These are phyloP conservation scores for Phaeotremella fagi DNA, from an alignment of 768 basidiomycete genomes.

Conservation along the genomic window DNA sequence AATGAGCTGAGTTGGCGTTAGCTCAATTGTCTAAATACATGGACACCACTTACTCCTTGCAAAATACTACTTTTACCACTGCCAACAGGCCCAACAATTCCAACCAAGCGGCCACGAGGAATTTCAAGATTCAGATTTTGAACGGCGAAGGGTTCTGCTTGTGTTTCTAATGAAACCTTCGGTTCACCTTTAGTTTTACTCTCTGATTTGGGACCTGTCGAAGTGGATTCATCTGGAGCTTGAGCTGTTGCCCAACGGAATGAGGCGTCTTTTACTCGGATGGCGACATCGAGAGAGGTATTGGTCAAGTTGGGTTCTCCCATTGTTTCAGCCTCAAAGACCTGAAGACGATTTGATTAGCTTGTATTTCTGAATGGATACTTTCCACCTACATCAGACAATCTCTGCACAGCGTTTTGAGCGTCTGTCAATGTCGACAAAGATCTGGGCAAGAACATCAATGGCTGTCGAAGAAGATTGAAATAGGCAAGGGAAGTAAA, in stretches of 20 bases:
- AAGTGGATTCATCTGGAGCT: constrained; percentile 28
- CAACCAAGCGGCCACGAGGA: constrained; percentile 59
- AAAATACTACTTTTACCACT: constrained; percentile 55
- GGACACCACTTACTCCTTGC: constrained; percentile 40
- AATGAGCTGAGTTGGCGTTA: constrained; percentile 52
- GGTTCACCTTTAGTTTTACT: constrained; percentile 4
- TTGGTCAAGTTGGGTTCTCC: constrained; percentile 53
- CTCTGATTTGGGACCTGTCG: constrained; percentile 5
- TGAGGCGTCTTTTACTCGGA: constrained; percentile 56
- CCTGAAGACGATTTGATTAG: constrained; percentile 8
- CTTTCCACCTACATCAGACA: constrained; percentile 47
- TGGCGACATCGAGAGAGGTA: constrained; percentile 52
- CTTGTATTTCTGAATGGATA: background rate
- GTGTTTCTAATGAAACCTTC: constrained; percentile 6
- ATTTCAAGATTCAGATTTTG: constrained; percentile 56
- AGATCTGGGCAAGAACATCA: constrained; percentile 45
- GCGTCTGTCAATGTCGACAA: constrained; percentile 64
- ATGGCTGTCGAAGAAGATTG: constrained; percentile 64
- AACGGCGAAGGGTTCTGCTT: constrained; percentile 54
- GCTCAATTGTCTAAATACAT: background rate
- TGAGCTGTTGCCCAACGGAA: constrained; percentile 60
- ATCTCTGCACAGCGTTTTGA: constrained; percentile 58
- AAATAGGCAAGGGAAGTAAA: constrained; percentile 63
- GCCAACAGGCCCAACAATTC: constrained; percentile 66
- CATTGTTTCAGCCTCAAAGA: constrained; percentile 59